A percentile compares a stretch with the other conserved stretches of the same genome.
Evolutionary conservation across 257 asterid genomes (phyloP).

Genomic region (Capsicum baccatum): DNA sequence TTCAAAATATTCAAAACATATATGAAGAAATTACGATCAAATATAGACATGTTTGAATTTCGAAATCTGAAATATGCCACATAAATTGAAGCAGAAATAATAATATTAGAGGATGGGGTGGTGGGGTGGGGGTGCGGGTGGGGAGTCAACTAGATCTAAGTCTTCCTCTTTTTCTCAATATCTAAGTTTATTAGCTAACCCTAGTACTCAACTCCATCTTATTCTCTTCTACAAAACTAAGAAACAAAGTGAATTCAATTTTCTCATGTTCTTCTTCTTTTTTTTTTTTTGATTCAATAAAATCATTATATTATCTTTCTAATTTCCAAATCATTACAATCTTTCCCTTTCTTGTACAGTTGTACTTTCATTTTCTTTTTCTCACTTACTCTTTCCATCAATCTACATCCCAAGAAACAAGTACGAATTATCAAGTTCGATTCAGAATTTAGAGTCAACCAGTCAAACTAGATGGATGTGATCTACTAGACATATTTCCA

Average conservation of each 20-base stretch:
- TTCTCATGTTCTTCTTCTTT: background rate
- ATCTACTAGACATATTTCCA: background rate
- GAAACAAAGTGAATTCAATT: background rate
- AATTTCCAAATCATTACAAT: constrained; percentile 41
- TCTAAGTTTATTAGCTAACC: constrained; percentile 15
- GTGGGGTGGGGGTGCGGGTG: background rate
- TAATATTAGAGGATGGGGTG: background rate
- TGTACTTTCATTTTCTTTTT: constrained; percentile 28
- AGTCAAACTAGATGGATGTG: background rate
- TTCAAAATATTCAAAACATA: no score
- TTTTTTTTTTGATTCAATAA: background rate
- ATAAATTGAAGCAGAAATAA: no score
- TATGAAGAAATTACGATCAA: no score
- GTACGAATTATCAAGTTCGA: background rate
- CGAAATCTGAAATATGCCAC: no score
- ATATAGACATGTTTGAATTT: no score
- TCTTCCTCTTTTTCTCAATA: background rate
- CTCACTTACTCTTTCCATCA: constrained; percentile 9
- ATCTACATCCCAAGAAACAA: background rate
- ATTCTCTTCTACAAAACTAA: background rate
- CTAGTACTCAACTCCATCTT: background rate
- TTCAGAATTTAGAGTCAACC: background rate
- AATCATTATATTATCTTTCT: constrained; percentile 31
- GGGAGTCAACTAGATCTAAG: background rate
- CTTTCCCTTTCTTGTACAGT: constrained; percentile 38